Base-by-base conservation (phyloP, 2,329 filamentous ascomycete species). In the Sclerotinia minor region DNA sequence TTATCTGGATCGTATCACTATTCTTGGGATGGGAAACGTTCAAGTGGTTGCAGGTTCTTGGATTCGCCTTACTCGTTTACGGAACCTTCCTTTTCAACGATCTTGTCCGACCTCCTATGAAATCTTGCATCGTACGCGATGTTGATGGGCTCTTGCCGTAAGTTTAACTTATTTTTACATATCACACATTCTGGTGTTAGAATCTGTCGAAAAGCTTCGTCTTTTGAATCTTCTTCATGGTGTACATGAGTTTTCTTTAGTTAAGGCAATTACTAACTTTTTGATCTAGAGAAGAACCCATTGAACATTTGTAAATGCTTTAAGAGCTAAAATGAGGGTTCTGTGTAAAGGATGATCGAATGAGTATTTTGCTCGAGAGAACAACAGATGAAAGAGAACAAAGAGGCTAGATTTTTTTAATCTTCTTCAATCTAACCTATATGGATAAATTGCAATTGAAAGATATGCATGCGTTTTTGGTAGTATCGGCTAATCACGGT, bases 1-100 rank as follows among this genome's bases (percentile, higher is more conserved):
- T 99, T 81, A 98, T 99, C 80, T 99, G 95, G 95, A 85, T 99
- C 38, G 92, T 97, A 19, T 96, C 92, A 24, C 86, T 99, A 5
- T 92, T 91, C 5, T 85, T 99, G 2, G 94, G 94, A 69, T 99
- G 95, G 95, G 95, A 99, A 81, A 89, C 87, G 0, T 98, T 99
- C 86, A 98, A 98, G 81, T 96, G 92, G 90, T 85, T 99, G 8
- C 95, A 99, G 80, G 92, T 99, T 19, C 78, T 87, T 3, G 95
- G 95, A 1, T 99, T 99, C 74, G 91, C 82, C 1, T 81, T 97
- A 72, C 85, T 99, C 47, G 95, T 99, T 19, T 99, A 97, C 77
- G 96, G 95, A 72, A 99, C 94, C 2, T 97, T 97, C 79, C 79
- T 98, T 53, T 98, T 98, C 83, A 98, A 98, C 79, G 93, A 96